phyloP scores from a whole-genome alignment of 345 rosid species.

The Aurinia saxatilis region DNA sequence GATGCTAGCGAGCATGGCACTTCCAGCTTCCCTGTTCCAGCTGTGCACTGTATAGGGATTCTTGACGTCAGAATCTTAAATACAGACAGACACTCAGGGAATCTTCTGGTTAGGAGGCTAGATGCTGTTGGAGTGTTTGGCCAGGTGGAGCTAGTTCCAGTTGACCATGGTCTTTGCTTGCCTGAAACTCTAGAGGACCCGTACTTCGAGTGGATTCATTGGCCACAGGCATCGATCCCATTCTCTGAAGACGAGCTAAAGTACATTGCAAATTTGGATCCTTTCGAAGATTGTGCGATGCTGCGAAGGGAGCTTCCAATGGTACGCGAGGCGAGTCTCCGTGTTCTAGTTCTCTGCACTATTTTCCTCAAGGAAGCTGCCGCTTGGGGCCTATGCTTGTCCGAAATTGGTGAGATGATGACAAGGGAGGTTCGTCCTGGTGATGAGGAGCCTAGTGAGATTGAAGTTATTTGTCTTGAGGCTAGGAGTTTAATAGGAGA shows the following conservation, averaged over 20 bases:
- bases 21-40: constrained; percentile 53
- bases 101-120: constrained; percentile 72
- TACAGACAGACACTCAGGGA: constrained; percentile 69
- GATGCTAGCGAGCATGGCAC: constrained; percentile 68
- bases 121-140: constrained; percentile 66
- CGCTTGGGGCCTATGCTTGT: constrained; percentile 65
- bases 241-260: constrained; percentile 84
- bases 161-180: constrained; percentile 92
- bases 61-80: constrained; percentile 53
- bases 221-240: constrained; percentile 98
- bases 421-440: constrained; percentile 72
- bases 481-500: constrained; percentile 62
- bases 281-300: constrained; percentile 61
- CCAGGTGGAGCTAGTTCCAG: constrained; percentile 78
- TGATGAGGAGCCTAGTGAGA: constrained; percentile 93
- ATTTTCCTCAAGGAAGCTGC: constrained; percentile 87
- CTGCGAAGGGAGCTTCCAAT: constrained; percentile 72
- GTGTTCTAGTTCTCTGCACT: constrained; percentile 73
- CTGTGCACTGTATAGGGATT: constrained; percentile 59
- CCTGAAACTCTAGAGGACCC: constrained; percentile 97
- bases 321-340: constrained; percentile 89
- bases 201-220: constrained; percentile 97
- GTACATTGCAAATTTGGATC: constrained; percentile 61
- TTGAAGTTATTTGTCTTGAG: constrained; percentile 81
- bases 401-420: constrained; percentile 99